phyloP scores from a whole-genome alignment of 805 yeast genomes.

The Kuraishia piskuri region DNA sequence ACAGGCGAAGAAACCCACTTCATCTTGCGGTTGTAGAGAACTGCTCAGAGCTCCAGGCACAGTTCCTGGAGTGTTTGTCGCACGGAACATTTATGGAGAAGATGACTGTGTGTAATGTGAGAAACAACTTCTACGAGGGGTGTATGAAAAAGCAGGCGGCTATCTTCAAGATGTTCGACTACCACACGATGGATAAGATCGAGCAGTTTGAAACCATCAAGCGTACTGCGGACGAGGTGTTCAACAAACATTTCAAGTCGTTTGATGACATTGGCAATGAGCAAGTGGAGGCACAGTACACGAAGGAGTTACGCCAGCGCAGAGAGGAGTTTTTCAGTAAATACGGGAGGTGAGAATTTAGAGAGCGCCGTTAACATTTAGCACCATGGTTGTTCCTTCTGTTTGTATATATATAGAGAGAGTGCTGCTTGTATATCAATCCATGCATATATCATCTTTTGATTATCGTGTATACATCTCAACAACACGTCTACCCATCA shows the following conservation, averaged over 20 bases:
- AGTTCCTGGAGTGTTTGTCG: constrained; percentile 17
- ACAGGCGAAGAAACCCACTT: constrained; percentile 17
- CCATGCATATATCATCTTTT: neutral
- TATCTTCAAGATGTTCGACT: constrained; percentile 23
- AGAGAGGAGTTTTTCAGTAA: constrained; percentile 20
- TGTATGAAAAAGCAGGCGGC: constrained; percentile 22
- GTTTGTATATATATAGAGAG: neutral
- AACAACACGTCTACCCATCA: neutral
- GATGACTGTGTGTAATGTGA: constrained; percentile 10
- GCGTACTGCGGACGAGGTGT: constrained; percentile 18
- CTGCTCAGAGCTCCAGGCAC: constrained; percentile 24
- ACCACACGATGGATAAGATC: constrained; percentile 16
- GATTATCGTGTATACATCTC: neutral
- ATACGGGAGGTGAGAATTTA: constrained; percentile 16
- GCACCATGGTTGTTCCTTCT: neutral
- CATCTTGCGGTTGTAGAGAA: constrained; percentile 21
- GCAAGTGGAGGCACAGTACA: constrained; percentile 12
- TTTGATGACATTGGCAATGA: constrained; percentile 19
- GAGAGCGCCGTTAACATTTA: too few species aligned
- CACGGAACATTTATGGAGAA: constrained; percentile 4
- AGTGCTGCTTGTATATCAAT: too few species aligned
- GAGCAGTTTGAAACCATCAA: constrained; percentile 20
- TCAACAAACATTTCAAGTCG: constrained; percentile 16
- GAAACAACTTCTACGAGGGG: constrained; percentile 19
- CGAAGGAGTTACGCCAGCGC: constrained; percentile 17